Base-by-base conservation (phyloP, 768 basidiomycete species). In the Suillus bovinus region DNA sequence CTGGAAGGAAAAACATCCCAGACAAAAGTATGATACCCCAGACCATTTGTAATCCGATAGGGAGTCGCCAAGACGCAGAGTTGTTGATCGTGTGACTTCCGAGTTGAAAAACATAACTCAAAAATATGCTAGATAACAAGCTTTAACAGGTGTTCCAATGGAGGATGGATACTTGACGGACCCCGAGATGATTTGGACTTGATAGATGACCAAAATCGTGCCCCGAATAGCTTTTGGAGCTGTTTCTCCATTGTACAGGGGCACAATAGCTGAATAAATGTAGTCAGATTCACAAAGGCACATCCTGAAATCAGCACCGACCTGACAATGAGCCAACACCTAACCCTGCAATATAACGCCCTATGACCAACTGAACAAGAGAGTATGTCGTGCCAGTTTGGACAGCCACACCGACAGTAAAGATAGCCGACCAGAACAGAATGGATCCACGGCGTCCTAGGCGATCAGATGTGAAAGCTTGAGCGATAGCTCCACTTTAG, bases 171-270 rank as follows among this genome's bases (percentile, higher is more conserved):
- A 57, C 17, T 24, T 6, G 11, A 41, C 80, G 42, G 67, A 87
- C 89, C 88, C 88, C 14, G 82, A 76, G 67, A 90, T 89, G 64
- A 92, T 90, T 71, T 90, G 89, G 14, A 91, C 77, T 69, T 92
- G 90, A 68, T 92, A 92, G 20, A 93, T 76, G 2, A 89, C 89
- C 33, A 93, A 76, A 80, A 84, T 72, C 22, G 87, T 83, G 9
- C 90, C 91, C 69, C 91, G 84, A 61, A 92, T 80, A 1, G 84
- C 81, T 69, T 90, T 90, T 0, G 91, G 91, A 0, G 90, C 84
- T 0, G 89, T 88, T 74, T 92, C 90, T 42, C 90, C 90, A 65
- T 89, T 90, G 71, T 91, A 92, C 8, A 92, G 82, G 67, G 85
- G 84, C 13, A 86, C 83, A 58, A 85, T 82, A 46, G 81, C 82